Evolutionary conservation across 2,329 filamentous ascomycete species (phyloP), one percentile per base, ranked within the genome.

Genomic region (Paecilomyces sp.): DNA sequence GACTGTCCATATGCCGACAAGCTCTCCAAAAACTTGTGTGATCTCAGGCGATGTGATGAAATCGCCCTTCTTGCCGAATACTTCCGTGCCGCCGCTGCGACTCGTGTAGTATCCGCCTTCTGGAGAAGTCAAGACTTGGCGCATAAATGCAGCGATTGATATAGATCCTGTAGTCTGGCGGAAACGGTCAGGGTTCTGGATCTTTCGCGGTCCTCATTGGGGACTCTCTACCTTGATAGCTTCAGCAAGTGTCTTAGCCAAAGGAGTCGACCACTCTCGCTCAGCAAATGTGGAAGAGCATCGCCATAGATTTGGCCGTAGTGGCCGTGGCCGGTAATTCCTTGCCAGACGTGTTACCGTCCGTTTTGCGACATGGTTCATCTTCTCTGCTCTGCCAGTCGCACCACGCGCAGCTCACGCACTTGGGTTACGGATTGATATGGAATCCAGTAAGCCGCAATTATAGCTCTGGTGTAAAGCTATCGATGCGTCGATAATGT

Each of bases 41-140:
- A 99, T 97, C 75, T 99, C 94, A 0, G 94, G 94, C 0, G 92
- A 97, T 0, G 94, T 99, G 57, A 97, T 88, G 71, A 99, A 99
- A 75, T 99, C 94, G 28, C 94, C 94, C 70, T 91, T 90, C 58
- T 85, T 80, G n/a, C 94, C 94, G 68, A 99, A 99, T 64, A 93
- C 92, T 70, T 97, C 92, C 54, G 87, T 84, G 22, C 83, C 87
- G 61, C 85, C 77, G 52, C 88, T 82, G 25, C 86, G 85, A 4
- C 88, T 85, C 0, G 92, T 97, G 77, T 99, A 99, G 79, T 99
- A 99, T 58, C 94, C 94, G 60, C 91, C 92, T 47, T 91, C 78
- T 62, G 94, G 90, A 11, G 90, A 90, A 0, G 94, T 99, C 64
- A 99, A 85, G 74, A 93, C 97, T 88, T 97, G 96, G 72, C 94